These are phyloP conservation scores for Chrysopogon serrulatus DNA, from an alignment of 176 grass and related monocot genomes.

Conservation along the genomic window DNA sequence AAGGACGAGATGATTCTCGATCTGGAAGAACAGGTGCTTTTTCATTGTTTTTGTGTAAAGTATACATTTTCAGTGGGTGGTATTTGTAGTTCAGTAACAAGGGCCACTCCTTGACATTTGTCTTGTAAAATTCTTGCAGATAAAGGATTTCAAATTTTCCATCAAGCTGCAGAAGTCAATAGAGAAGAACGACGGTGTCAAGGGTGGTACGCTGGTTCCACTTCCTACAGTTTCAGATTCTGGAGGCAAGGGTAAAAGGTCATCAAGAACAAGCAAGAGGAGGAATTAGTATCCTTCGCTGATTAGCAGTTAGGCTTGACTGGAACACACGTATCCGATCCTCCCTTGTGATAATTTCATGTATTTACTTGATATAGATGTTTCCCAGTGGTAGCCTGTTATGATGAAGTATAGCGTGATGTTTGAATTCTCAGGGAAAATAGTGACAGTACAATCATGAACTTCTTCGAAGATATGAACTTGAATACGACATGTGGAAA, in stretches of 20 bases:
- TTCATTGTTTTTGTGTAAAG: background rate
- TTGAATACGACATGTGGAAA: background rate
- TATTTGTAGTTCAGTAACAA: background rate
- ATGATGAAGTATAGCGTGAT: background rate
- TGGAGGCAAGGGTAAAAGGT: constrained; percentile 57
- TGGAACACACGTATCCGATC: background rate
- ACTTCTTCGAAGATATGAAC: background rate
- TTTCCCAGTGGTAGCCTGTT: background rate
- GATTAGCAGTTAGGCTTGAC: background rate
- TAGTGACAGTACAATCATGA: background rate
- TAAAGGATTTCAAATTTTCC: constrained; percentile 79
- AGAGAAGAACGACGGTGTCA: constrained; percentile 60
- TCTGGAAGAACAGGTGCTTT: constrained; percentile 79
- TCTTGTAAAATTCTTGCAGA: constrained; percentile 36
- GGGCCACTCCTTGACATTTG: background rate
- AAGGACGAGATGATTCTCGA: constrained; percentile 76
- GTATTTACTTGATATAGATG: no score
- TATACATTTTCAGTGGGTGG: background rate
- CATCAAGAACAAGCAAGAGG: constrained; percentile 70
- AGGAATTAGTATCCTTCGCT: constrained; percentile 24
- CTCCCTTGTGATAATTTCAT: background rate
- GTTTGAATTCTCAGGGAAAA: background rate
- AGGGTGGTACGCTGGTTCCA: constrained; percentile 70
- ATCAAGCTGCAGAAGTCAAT: constrained; percentile 83
- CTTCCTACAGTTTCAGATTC: constrained; percentile 40